Evolutionary conservation across 108 stramenopile genomes (phyloP), one percentile per base, ranked within the genome.

Genomic region (Schizochytrium sp.): DNA sequence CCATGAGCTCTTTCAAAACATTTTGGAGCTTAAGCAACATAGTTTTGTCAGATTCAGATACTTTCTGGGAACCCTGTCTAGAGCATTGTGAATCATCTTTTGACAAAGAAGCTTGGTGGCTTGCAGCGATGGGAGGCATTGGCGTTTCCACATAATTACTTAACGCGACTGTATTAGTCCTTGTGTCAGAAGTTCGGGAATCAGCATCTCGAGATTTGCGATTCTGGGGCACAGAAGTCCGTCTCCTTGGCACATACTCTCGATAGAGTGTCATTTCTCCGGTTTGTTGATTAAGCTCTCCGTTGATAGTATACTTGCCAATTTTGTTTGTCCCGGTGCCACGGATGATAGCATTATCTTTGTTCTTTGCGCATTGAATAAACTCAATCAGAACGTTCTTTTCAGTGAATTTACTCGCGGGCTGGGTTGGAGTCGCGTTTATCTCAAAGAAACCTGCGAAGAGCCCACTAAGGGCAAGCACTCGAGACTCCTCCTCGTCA

Each of bases 21-120:
- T 28, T 13, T 5, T 47, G 41, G 53, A 92, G 90, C 83, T 92
- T 91, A 56, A 72, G 49, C 41, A 93, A 91, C 46, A 91, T 72
- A 4, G 90, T 72, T 17, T 57, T 69, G 5, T 69, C 64, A 38
- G 64, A 69, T 44, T 28, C 28, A 28, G 28, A 28, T 28, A 28
- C 28, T 28, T 28, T 28, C 28, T 28, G 28, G 28, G 28, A 28
- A 28, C 28, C 28, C 28, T 28, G 28, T 28, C 28, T 28, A 28
- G 28, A 28, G 28, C 28, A 28, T 28, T 28, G 28, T 28, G 28
- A 28, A 28, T 28, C 28, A 28, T 28, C 28, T 28, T 28, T 28
- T 28, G 28, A 28, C 28, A 28, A 28, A 28, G 28, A 28, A 28
- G 28, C 28, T 28, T 28, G 28, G 28, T 28, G 28, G 28, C 28